phyloP scores from a whole-genome alignment of 768 basidiomycete genomes.

The Gymnopilus junonius region DNA sequence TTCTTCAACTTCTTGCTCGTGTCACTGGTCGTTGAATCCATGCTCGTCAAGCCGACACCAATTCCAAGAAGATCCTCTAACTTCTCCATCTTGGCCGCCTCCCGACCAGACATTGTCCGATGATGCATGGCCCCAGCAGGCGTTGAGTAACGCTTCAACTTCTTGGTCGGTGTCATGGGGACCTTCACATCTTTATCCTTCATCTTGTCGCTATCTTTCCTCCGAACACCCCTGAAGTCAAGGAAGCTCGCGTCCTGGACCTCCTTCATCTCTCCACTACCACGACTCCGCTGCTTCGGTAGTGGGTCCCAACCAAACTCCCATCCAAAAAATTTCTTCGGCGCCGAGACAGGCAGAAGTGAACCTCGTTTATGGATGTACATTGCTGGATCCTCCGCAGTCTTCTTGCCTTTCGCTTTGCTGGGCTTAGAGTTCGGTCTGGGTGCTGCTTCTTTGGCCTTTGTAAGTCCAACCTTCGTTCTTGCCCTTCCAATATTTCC shows the following conservation, averaged over 20 bases:
- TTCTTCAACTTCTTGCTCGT: conserved; percentile 9
- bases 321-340: conserved; percentile 19
- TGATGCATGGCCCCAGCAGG: conserved; percentile 3
- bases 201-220: not conserved
- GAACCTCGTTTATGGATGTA: conserved; percentile 22
- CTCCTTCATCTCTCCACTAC: not conserved
- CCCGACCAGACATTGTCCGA: not conserved
- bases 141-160: conserved; percentile 18
- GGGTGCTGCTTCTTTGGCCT: not conserved
- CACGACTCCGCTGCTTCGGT: not conserved
- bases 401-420: not conserved
- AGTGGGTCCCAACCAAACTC: conserved; percentile 16
- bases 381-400: conserved; percentile 17
- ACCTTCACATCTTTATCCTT: not conserved
- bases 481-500: not conserved
- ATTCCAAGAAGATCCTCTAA: conserved; percentile 4
- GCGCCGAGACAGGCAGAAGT: conserved; percentile 4
- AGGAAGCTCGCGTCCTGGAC: conserved; percentile 17
- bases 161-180: conserved; percentile 9
- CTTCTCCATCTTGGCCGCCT: conserved; percentile 2
- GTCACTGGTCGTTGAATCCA: not conserved
- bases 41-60: not conserved
- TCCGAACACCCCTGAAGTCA: conserved; percentile 2
- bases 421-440: not conserved
- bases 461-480: not conserved